These are phyloP conservation scores for Aethionema arabicum DNA, from an alignment of 345 rosid species.

Conservation along the genomic window DNA sequence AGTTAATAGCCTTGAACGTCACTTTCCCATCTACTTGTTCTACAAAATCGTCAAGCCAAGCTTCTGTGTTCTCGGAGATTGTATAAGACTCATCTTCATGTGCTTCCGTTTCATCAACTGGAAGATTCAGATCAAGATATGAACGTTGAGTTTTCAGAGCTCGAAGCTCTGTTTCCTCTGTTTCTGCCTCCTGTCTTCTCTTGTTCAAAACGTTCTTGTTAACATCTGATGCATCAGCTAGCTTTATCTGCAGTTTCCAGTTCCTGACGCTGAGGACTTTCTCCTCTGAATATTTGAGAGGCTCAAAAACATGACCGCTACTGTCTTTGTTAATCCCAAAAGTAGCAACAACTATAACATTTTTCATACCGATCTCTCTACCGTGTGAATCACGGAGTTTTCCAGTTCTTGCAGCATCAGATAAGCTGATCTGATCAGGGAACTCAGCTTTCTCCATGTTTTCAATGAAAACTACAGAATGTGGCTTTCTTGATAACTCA, in stretches of 20 bases:
- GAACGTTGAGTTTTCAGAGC: constrained; percentile 41
- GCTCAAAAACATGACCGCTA: constrained; percentile 4
- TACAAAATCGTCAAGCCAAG: constrained; percentile 58
- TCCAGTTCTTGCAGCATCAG: constrained; percentile 54
- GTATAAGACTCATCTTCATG: constrained; percentile 34
- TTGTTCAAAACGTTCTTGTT: constrained; percentile 32
- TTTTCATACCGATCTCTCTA: constrained; percentile 48
- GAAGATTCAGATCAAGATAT: constrained; percentile 64
- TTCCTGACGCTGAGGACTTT: constrained; percentile 48
- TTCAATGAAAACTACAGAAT: constrained; percentile 59
- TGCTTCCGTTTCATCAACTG: constrained; percentile 50
- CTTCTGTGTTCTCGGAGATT: constrained; percentile 46
- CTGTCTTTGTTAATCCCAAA: constrained; percentile 25
- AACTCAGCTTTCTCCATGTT: constrained; percentile 66
- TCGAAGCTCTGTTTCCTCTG: constrained; percentile 40
- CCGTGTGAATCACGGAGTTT: constrained; percentile 55
- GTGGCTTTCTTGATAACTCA: constrained; percentile 53
- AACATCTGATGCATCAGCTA: constrained; percentile 25
- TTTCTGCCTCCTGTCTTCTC: constrained; percentile 28
- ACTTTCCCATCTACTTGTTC: constrained; percentile 54
- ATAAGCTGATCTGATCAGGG: constrained; percentile 46
- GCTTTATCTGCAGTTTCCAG: constrained; percentile 51
- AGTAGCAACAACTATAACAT: constrained; percentile 46
- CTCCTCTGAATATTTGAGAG: constrained; percentile 47
- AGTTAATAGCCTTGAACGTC: constrained; percentile 55